phyloP scores from a whole-genome alignment of 2,329 filamentous ascomycete genomes.

The Penicillium sp. region DNA sequence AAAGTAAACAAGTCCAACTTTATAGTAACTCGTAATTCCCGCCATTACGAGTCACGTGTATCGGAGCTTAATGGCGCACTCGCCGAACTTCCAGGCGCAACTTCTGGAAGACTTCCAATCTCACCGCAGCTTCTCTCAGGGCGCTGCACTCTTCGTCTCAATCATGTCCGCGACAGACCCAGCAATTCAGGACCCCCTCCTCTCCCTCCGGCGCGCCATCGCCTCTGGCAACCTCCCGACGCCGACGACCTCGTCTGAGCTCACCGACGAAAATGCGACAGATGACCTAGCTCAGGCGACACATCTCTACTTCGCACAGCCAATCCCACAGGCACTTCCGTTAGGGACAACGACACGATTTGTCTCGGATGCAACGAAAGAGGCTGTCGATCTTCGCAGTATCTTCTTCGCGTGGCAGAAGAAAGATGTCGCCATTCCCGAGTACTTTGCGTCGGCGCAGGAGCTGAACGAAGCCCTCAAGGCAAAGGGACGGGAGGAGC shows the following conservation, averaged over 20 bases:
- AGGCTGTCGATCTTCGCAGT: constrained; percentile 77
- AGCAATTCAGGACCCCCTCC: constrained; percentile 64
- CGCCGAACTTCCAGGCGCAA: constrained; percentile 8
- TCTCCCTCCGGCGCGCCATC: constrained; percentile 79
- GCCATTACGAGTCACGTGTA: constrained; percentile 12
- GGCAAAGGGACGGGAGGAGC: constrained; percentile 46
- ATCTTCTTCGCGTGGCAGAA: constrained; percentile 97
- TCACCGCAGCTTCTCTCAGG: constrained; percentile 19
- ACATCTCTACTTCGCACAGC: constrained; percentile 67
- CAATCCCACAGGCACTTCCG: constrained; percentile 58
- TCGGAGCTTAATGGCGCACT: constrained; percentile 14
- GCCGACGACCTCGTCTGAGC: constrained; percentile 66
- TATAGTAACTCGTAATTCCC: background rate
- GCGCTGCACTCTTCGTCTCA: constrained; percentile 9
- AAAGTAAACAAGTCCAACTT: background rate
- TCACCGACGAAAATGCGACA: constrained; percentile 56
- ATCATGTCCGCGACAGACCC: constrained; percentile 56
- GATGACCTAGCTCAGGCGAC: constrained; percentile 68
- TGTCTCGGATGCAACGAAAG: constrained; percentile 63
- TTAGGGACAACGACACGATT: constrained; percentile 79
- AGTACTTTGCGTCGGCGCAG: constrained; percentile 82
- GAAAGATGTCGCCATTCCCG: constrained; percentile 80
- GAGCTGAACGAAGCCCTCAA: constrained; percentile 72
- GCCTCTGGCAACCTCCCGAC: constrained; percentile 64
- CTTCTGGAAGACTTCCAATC: constrained; percentile 4